Percentiles rank a stretch among this genome's conserved stretches.
phyloP scores from a whole-genome alignment of 345 rosid genomes.

The Salix purpurea region DNA sequence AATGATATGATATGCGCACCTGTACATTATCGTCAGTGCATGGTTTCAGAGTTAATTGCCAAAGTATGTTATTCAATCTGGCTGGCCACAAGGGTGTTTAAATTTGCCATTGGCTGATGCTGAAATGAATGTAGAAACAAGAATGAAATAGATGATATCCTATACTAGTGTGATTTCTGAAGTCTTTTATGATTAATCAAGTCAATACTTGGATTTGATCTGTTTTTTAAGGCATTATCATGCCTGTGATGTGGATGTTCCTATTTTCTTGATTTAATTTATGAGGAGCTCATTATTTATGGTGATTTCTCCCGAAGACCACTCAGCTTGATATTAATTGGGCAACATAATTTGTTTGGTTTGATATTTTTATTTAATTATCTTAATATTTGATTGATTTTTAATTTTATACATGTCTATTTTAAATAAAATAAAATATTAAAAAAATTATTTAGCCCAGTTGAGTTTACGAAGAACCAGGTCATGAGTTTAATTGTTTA shows the following conservation, averaged over 20 bases:
- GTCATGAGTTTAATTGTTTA: fast-evolving
- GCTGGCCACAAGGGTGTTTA: not conserved
- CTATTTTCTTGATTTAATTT: not conserved
- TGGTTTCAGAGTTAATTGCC: not conserved
- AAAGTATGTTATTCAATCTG: not conserved
- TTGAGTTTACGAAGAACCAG: too few relatives aligned
- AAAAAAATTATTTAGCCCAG: too few relatives aligned
- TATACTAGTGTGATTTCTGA: not conserved
- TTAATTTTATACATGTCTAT: too few relatives aligned
- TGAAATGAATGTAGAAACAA: not conserved
- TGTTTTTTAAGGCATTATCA: not conserved
- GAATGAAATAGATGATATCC: not conserved
- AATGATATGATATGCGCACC: not conserved
- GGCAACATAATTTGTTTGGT: too few relatives aligned
- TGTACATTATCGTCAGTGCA: not conserved
- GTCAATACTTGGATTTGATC: not conserved
- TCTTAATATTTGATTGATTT: too few relatives aligned
- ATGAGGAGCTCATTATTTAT: not conserved
- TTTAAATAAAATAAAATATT: too few relatives aligned
- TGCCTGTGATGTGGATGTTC: not conserved
- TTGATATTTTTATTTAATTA: too few relatives aligned
- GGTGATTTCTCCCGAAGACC: not conserved
- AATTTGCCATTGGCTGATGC: not conserved
- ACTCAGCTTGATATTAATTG: not conserved
- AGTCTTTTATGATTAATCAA: not conserved